Base-by-base conservation (phyloP, 345 rosid species). In the Populus alba region DNA sequence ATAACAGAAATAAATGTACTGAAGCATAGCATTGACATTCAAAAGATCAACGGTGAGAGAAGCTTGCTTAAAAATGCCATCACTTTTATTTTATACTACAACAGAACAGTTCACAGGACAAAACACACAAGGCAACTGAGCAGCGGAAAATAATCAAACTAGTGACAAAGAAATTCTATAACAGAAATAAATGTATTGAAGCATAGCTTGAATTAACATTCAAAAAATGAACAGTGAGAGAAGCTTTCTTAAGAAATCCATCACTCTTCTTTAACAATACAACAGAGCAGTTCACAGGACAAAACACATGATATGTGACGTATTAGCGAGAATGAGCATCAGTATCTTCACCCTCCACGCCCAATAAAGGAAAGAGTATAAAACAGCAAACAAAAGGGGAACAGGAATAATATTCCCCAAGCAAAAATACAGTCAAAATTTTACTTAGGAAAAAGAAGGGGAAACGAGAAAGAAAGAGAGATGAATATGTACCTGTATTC, bases 401-500 rank as follows among this genome's bases (percentile, higher is more conserved):
- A 55, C 5, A 45, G 8, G 35, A 37, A 39, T 47, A 33, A 33
- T 45, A 41, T 10, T 23, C 41, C 68, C 22, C 41, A 47, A 0
- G 53, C 49, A 12, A 57, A 33, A 70, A 61, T 39, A 25, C 17
- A 49, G 25, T 20, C 17, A 43, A 33, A 53, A 20, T 55, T 53
- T 8, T 43, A 41, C 69, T 66, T 35, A 43, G 45, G 59, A 61
- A 43, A 51, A 39, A 57, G 73, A 53, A 65, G 74, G 13, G 20
- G 45, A 45, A 23, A 10, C 57, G 66, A 82, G 70, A 47, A 70
- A 25, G 33, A 22, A 45, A 6, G 55, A 43, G 6, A n/a, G 7
- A 69, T 37, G n/a, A 49, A 27, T 7, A 27, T 22, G 17, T 82
- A 96, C 99, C 99, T 90, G 88, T 88, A 91, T 84, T 92, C 94